Base-by-base conservation (phyloP, 768 basidiomycete genomes). In the Lentinula sp. region DNA sequence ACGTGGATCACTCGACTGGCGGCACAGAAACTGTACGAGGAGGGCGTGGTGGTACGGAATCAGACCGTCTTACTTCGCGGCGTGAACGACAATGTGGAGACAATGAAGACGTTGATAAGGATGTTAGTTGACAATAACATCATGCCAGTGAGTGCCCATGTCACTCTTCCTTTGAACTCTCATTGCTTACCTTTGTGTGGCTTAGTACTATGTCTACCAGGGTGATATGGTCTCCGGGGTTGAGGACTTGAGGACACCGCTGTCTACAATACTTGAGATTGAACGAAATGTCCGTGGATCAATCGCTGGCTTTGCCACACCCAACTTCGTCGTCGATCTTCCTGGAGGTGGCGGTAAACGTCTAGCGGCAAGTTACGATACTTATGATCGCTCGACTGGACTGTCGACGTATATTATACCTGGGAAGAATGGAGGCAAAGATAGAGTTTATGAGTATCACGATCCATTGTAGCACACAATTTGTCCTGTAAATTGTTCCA, bases 121-220 rank as follows among this genome's bases (percentile, higher is more conserved):
- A 33, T 33, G 16, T 18, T 51, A 36, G 50, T 13, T 36, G 50
- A 51, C 50, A 51, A 51, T 18, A 51, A 51, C n/a, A 32, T 51
- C 35, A 51, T 51, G 1, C 50, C 50, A 23, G 50, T 51, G n/a
- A 51, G 50, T n/a, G n/a, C 28, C 28, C 28, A 28, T 33, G 12
- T 23, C 4, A 6, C 13, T n/a, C n/a, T 4, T 18, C 5, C 5
- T 13, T 16, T 35, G 13, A 15, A 20, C 4, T 35, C 5, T 35
- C 50, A 10, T 8, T 33, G 16, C 28, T 51, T 9, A 51, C 12
- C 35, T 23, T 4, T 33, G 49, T 7, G 8, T 6, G 28, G 28
- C 13, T 39, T 51, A 66, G 66, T 66, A 66, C 60, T 66, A 66
- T 59, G 66, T 66, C 13, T 66, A 66, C 46, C 66, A 66, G 59